These are phyloP conservation scores for Nicotiana knightiana DNA, from an alignment of 257 asterid genomes.

Conservation along the genomic window DNA sequence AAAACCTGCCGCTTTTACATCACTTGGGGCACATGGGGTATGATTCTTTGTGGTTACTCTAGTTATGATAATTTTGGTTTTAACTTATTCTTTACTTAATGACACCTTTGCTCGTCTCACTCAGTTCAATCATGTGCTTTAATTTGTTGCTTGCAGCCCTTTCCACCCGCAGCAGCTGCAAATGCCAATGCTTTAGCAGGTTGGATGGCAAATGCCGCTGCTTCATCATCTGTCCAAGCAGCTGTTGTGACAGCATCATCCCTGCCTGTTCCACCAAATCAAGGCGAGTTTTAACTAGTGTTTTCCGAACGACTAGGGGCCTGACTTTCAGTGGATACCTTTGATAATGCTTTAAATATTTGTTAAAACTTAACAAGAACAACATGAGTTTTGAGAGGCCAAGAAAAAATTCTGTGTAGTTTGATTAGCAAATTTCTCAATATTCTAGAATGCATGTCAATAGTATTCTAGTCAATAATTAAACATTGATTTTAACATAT, in stretches of 20 bases:
- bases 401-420: background rate
- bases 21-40: conserved; percentile 97
- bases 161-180: conserved; percentile 76
- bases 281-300: conserved; percentile 38
- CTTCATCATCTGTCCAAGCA: conserved; percentile 94
- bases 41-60: background rate
- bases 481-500: background rate
- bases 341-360: background rate
- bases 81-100: conserved; percentile 6
- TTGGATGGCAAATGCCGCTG: conserved; percentile 98
- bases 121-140: background rate
- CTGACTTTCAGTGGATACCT: background rate
- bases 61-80: background rate
- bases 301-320: background rate
- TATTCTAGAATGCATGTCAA: background rate
- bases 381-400: background rate
- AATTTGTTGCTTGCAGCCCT: conserved; percentile 52
- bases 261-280: conserved; percentile 80
- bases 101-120: conserved; percentile 1
- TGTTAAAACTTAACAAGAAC: background rate
- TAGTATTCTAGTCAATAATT: background rate
- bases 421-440: background rate
- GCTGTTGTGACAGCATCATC: conserved; percentile 91
- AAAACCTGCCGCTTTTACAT: conserved; percentile 59
- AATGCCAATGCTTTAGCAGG: conserved; percentile 93